phyloP scores from a whole-genome alignment of 352 stramenopile species.

The Globisporangium cylindrosporum region DNA sequence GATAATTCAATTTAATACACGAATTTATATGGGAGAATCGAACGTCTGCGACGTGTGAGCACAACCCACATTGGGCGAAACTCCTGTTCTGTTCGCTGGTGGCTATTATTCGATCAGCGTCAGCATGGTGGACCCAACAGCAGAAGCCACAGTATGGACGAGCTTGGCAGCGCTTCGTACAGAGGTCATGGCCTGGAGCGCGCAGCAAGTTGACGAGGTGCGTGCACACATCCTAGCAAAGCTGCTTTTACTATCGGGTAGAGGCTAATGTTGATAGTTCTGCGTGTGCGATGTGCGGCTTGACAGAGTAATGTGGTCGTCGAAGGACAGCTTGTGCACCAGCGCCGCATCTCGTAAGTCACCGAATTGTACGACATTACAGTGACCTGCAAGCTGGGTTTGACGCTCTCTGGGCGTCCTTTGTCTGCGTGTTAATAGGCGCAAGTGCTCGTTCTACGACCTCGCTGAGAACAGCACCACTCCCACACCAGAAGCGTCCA shows the following conservation, averaged over 20 bases:
- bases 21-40: neutral
- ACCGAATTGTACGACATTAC: neutral
- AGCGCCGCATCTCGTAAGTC: slow-evolving; percentile 65
- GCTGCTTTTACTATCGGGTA: neutral
- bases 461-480: slow-evolving; percentile 25
- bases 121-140: neutral
- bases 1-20: neutral
- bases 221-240: neutral
- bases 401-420: neutral
- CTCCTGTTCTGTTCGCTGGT: neutral
- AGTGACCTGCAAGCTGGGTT: neutral
- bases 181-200: slow-evolving; percentile 26
- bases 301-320: slow-evolving; percentile 40
- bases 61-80: neutral
- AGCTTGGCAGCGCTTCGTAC: slow-evolving; percentile 49
- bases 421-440: slow-evolving; percentile 22
- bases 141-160: slow-evolving; percentile 26
- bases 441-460: slow-evolving; percentile 78
- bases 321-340: slow-evolving; percentile 73
- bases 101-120: slow-evolving; percentile 24
- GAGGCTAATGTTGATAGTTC: neutral
- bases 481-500: neutral
- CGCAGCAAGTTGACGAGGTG: slow-evolving; percentile 22
- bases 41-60: slow-evolving; percentile 18
- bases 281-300: neutral